Evolutionary conservation across 1,284 basidiomycete species (phyloP).

Genomic region (Coniophora puteana): DNA sequence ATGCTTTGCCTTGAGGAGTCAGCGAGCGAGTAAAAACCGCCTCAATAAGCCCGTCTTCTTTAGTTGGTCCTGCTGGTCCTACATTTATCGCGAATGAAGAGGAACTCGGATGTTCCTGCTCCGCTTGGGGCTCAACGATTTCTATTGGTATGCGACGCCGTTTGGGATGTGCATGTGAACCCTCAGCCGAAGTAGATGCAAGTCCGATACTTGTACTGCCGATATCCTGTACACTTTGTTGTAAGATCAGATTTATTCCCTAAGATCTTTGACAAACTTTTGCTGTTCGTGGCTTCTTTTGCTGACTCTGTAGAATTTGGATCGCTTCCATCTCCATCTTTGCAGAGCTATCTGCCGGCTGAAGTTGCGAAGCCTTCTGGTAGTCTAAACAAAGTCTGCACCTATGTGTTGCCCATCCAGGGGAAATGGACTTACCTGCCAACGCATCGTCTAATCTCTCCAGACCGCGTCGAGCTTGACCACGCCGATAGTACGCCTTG

Average conservation of each 20-base stretch:
- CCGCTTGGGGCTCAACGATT: constrained; percentile 47
- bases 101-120: background rate
- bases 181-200: no score
- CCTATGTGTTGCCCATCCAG: constrained; percentile 1
- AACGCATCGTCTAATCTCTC: constrained; percentile 50
- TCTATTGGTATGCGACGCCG: constrained; percentile 68
- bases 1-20: constrained; percentile 9
- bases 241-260: no score
- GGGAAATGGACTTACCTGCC: constrained; percentile 42
- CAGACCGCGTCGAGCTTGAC: constrained; percentile 57
- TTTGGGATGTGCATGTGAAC: constrained; percentile 24
- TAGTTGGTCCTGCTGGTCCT: no score
- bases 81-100: background rate
- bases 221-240: no score
- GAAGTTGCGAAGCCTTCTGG: constrained; percentile 46
- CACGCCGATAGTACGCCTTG: constrained; percentile 72
- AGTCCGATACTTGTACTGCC: no score
- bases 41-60: constrained; percentile 17
- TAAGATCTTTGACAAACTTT: no score
- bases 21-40: constrained; percentile 25
- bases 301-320: constrained; percentile 32
- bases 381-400: constrained; percentile 44
- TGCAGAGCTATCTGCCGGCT: constrained; percentile 56
- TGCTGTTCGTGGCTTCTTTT: constrained; percentile 25
- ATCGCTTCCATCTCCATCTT: constrained; percentile 53